phyloP scores from a whole-genome alignment of 208 protist genomes.

The Sergeia podlipaevii region DNA sequence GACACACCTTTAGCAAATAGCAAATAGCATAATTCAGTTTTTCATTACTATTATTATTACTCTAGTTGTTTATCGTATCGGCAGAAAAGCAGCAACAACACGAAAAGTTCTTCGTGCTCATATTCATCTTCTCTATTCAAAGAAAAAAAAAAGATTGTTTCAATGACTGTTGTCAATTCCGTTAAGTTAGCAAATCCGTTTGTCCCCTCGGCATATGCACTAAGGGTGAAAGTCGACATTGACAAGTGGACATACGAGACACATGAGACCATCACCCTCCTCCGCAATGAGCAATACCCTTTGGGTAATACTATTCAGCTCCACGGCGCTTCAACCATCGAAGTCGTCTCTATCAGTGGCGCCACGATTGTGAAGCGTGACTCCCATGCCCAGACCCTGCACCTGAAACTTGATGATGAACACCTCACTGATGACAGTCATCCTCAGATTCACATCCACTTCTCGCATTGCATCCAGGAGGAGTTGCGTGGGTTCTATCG shows the following conservation, averaged over 20 bases:
- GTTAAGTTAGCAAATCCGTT: slow-evolving; percentile 82
- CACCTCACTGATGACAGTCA: slow-evolving; percentile 42
- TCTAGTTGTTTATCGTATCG: too few species aligned
- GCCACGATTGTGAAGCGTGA: slow-evolving; percentile 48
- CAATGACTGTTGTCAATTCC: slow-evolving; percentile 9
- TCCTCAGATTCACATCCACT: slow-evolving; percentile 56
- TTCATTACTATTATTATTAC: too few species aligned
- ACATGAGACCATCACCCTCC: slow-evolving; percentile 57
- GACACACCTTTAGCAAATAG: too few species aligned
- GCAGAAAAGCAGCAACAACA: background rate
- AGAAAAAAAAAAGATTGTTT: too few species aligned
- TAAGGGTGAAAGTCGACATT: slow-evolving; percentile 66
- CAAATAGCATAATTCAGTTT: too few species aligned
- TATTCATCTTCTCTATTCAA: too few species aligned
- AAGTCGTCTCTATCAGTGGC: slow-evolving; percentile 39
- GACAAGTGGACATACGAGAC: slow-evolving; percentile 67
- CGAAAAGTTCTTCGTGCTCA: too few species aligned
- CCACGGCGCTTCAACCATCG: slow-evolving; percentile 59
- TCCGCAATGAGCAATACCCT: slow-evolving; percentile 20
- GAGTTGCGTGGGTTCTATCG: slow-evolving; percentile 93
- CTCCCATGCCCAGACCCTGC: slow-evolving; percentile 39
- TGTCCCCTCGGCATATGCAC: slow-evolving; percentile 58
- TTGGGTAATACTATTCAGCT: slow-evolving; percentile 46
- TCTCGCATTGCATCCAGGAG: slow-evolving; percentile 81
- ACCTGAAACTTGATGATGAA: slow-evolving; percentile 49